Evolutionary conservation across 2,329 filamentous ascomycete genomes (phyloP).

Genomic region (Fusarium napiforme): DNA sequence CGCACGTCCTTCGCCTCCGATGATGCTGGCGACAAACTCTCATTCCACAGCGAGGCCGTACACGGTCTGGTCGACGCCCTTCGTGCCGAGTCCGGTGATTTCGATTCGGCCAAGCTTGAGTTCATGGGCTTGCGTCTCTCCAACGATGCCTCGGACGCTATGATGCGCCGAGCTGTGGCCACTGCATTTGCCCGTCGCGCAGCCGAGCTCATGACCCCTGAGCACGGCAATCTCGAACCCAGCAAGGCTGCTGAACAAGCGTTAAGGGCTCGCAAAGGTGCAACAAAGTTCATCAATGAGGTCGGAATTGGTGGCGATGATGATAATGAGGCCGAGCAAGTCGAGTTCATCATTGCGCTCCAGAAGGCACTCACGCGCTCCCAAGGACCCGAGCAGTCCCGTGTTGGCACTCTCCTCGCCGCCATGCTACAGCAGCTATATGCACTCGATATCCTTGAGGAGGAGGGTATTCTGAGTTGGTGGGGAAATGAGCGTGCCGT

Average conservation of each 20-base stretch:
- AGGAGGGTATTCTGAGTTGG: conserved; percentile 89
- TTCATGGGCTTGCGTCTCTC: conserved; percentile 93
- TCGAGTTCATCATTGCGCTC: conserved; percentile 83
- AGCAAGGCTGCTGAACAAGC: conserved; percentile 72
- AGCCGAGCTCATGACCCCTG: conserved; percentile 70
- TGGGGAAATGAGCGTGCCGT: conserved; percentile 79
- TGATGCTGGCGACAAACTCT: conserved; percentile 66
- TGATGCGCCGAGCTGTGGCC: conserved; percentile 87
- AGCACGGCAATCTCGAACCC: conserved; percentile 65
- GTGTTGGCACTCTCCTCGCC: conserved; percentile 73
- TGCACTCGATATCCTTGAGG: conserved; percentile 84
- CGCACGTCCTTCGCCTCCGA: conserved; percentile 79
- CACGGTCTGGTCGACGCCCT: conserved; percentile 88
- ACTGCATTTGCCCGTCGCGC: conserved; percentile 86
- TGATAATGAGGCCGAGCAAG: conserved; percentile 73
- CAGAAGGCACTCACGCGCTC: conserved; percentile 80
- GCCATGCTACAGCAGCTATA: conserved; percentile 87
- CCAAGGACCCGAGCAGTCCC: conserved; percentile 64
- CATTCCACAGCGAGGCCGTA: conserved; percentile 89
- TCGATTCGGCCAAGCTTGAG: conserved; percentile 85
- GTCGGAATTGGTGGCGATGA: conserved; percentile 70
- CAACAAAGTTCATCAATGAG: conserved; percentile 66
- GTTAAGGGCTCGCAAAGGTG: conserved; percentile 65
- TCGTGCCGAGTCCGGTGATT: conserved; percentile 78
- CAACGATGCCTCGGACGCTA: conserved; percentile 87